phyloP scores from a whole-genome alignment of 1,139 yeast genomes.

The Torulaspora pretoriensis region DNA sequence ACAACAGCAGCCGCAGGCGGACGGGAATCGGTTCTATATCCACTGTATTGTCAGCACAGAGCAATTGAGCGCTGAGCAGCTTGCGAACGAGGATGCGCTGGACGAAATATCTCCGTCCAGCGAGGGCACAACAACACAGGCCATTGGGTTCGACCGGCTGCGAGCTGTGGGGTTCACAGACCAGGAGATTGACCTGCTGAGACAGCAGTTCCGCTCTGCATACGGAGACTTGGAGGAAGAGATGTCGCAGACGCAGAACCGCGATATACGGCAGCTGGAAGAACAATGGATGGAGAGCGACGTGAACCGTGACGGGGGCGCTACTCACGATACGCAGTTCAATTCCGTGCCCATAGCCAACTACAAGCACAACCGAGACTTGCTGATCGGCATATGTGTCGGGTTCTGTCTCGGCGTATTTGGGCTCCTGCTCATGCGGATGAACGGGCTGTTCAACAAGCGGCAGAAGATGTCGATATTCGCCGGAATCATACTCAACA shows the following conservation, averaged over 20 bases:
- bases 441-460: constrained; percentile 55
- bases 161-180: constrained; percentile 78
- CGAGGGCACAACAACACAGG: constrained; percentile 57
- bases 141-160: constrained; percentile 80
- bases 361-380: constrained; percentile 49
- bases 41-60: constrained; percentile 79
- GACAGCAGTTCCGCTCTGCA: constrained; percentile 68
- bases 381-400: constrained; percentile 57
- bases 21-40: constrained; percentile 46
- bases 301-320: constrained; percentile 38
- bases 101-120: constrained; percentile 41
- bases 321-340: constrained; percentile 28
- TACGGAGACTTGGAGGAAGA: constrained; percentile 47
- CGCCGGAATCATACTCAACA: constrained; percentile 57
- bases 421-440: constrained; percentile 51
- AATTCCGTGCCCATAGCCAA: constrained; percentile 34
- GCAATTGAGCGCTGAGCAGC: constrained; percentile 51
- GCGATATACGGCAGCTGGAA: constrained; percentile 55
- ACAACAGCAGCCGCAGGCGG: constrained; percentile 19
- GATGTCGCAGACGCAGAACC: constrained; percentile 32
- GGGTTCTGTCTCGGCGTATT: constrained; percentile 65
- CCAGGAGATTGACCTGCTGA: constrained; percentile 65
- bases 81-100: constrained; percentile 57
- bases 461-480: constrained; percentile 59
- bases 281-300: constrained; percentile 90